These are phyloP conservation scores for Alternaria gansuensis DNA, from an alignment of 2,329 filamentous ascomycete genomes.

Conservation along the genomic window DNA sequence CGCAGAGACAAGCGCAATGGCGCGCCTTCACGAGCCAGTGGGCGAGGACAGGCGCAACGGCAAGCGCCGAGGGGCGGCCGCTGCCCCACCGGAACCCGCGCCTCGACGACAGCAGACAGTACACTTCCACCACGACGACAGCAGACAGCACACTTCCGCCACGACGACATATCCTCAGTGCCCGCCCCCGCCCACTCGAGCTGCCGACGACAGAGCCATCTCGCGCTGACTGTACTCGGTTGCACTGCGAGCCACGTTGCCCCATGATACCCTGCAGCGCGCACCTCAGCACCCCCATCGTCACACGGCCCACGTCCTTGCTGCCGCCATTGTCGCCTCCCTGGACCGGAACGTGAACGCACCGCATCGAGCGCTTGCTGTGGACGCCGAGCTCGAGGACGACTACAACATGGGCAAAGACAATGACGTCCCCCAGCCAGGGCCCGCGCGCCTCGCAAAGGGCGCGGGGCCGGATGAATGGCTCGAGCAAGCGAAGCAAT, in stretches of 20 bases:
- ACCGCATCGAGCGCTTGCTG: neutral
- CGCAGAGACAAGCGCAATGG: conserved; percentile 17
- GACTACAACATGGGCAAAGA: conserved; percentile 57
- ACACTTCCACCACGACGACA: conserved; percentile 14
- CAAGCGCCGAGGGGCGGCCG: conserved; percentile 32
- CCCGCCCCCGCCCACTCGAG: neutral
- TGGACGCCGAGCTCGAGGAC: neutral
- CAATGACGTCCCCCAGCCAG: conserved; percentile 81
- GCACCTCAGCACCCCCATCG: conserved; percentile 41
- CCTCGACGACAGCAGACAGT: conserved; percentile 14
- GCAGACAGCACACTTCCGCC: conserved; percentile 12
- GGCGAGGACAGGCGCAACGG: conserved; percentile 18
- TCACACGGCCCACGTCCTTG: conserved; percentile 40
- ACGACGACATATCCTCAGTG: conserved; percentile 5
- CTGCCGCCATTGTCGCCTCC: conserved; percentile 21
- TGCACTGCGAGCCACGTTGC: conserved; percentile 16
- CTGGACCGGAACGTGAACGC: neutral
- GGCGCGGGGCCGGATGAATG: conserved; percentile 93
- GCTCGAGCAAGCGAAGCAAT: conserved; percentile 95
- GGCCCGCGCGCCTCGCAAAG: conserved; percentile 82
- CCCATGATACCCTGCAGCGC: conserved; percentile 32
- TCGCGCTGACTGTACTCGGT: conserved; percentile 8
- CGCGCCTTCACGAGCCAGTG: conserved; percentile 17
- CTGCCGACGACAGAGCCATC: conserved; percentile 6
- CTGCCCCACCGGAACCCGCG: conserved; percentile 18